These are phyloP conservation scores for Nannizziopsis arthrosporioides DNA, from an alignment of 2,329 filamentous ascomycete genomes.

Conservation along the genomic window DNA sequence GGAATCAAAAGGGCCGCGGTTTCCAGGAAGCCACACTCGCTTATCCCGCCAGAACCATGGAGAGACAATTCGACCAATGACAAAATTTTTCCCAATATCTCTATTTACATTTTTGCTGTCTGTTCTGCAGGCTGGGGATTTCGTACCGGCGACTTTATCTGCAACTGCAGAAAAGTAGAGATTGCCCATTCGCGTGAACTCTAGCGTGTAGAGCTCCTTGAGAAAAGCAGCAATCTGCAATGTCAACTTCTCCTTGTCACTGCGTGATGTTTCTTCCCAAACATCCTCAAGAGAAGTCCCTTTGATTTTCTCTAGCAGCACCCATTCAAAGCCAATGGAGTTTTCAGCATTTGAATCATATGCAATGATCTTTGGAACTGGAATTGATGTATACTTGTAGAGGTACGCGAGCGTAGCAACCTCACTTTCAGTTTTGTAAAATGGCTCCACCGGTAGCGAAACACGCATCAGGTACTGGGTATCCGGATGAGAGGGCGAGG, in stretches of 20 bases:
- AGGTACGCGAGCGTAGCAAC: constrained; percentile 18
- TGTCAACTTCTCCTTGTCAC: neutral
- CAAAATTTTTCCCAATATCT: constrained; percentile 1
- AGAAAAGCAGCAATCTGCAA: neutral
- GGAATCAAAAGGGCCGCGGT: constrained; percentile 3
- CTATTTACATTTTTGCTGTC: neutral
- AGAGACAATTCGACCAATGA: constrained; percentile 2
- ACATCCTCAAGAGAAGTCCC: neutral
- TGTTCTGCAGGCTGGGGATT: neutral
- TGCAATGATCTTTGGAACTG: constrained; percentile 14
- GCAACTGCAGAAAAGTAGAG: constrained; percentile 1
- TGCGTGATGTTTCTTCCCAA: neutral
- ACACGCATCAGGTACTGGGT: constrained; percentile 17
- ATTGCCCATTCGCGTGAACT: neutral
- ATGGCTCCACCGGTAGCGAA: constrained; percentile 17
- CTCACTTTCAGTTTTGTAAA: constrained; percentile 17
- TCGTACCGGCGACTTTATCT: neutral
- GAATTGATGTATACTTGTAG: constrained; percentile 16
- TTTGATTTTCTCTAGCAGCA: constrained; percentile 19
- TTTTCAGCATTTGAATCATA: constrained; percentile 15
- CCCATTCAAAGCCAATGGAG: constrained; percentile 20
- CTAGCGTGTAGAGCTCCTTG: neutral
- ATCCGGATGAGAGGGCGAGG: neutral
- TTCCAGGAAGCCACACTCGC: constrained; percentile 3
- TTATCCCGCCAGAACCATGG: constrained; percentile 4